phyloP scores from a whole-genome alignment of 352 stramenopile species.

The Phytophthora brassicae region DNA sequence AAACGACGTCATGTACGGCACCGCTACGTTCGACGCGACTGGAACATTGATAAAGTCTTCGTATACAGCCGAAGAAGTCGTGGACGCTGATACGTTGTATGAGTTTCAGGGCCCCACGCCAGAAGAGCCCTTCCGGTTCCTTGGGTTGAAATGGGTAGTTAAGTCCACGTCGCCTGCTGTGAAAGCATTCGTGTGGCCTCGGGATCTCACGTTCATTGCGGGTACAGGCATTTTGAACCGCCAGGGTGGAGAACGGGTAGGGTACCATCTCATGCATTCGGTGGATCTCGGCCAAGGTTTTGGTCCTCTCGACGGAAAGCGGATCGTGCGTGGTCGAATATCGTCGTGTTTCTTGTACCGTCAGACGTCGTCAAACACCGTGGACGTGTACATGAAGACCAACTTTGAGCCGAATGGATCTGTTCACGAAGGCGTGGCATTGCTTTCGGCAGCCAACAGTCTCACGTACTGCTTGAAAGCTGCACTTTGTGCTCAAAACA shows the following conservation, averaged over 20 bases:
- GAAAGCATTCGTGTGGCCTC: constrained; percentile 40
- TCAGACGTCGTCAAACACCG: constrained; percentile 34
- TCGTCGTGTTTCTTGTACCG: constrained; percentile 51
- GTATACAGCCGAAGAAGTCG: constrained; percentile 35
- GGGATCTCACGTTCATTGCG: constrained; percentile 51
- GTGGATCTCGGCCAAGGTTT: constrained; percentile 37
- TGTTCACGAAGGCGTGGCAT: constrained; percentile 29
- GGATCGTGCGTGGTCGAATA: constrained; percentile 41
- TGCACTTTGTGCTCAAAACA: constrained; percentile 44
- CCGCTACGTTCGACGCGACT: constrained; percentile 24
- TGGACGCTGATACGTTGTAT: constrained; percentile 43
- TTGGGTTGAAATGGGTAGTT: constrained; percentile 48
- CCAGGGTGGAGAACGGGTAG: constrained; percentile 43
- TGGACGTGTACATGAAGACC: constrained; percentile 57
- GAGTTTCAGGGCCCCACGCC: constrained; percentile 36
- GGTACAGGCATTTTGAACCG: constrained; percentile 47
- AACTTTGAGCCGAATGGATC: constrained; percentile 44
- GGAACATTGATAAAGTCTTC: constrained; percentile 34
- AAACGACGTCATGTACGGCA: constrained; percentile 55
- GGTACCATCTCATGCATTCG: constrained; percentile 59
- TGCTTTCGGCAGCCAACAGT: constrained; percentile 35
- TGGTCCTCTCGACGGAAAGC: constrained; percentile 31
- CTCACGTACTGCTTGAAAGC: constrained; percentile 42
- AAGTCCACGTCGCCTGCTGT: constrained; percentile 29
- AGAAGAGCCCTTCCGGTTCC: constrained; percentile 45